Percentiles rank a stretch among this genome's conserved stretches.
Evolutionary conservation across 1,284 basidiomycete species (phyloP).

Genomic region (Taiwanofungus camphoratus): DNA sequence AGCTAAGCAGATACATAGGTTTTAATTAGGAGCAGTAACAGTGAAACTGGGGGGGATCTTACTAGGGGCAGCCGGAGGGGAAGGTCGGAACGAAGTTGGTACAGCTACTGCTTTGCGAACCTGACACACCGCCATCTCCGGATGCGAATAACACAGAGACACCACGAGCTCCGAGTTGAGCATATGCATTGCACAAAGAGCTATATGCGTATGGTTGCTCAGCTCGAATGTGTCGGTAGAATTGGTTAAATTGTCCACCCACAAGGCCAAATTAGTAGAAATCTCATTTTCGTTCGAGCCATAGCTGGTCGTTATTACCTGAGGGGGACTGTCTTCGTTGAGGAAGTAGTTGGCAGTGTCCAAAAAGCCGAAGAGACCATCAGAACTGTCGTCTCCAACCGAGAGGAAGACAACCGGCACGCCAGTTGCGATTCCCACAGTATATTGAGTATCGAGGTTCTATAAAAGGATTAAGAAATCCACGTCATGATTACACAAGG

Average conservation of each 20-base stretch:
- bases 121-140: constrained; percentile 56
- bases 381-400: constrained; percentile 13
- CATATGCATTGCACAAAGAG: constrained; percentile 12
- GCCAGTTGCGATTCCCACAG: constrained; percentile 52
- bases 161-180: constrained; percentile 49
- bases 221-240: too few relatives aligned
- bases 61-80: constrained; percentile 51
- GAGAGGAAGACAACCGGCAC: constrained; percentile 16
- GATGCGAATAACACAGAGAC: constrained; percentile 55
- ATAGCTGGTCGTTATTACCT: constrained; percentile 53
- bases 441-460: constrained; percentile 61
- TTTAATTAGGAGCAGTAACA: background rate
- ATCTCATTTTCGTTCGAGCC: constrained; percentile 21
- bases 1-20: constrained; percentile 31
- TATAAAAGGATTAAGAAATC: background rate
- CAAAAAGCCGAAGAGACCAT: constrained; percentile 13
- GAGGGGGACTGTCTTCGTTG: constrained; percentile 49
- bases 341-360: constrained; percentile 14
- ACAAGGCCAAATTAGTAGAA: constrained; percentile 38
- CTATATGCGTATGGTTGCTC: constrained; percentile 1
- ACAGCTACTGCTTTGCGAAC: constrained; percentile 45
- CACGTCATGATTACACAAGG: background rate
- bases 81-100: constrained; percentile 58
- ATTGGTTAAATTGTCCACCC: constrained; percentile 25
- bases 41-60: constrained; percentile 11